phyloP scores from a whole-genome alignment of 208 protist genomes.

The Kentomonas sorsogonicus region DNA sequence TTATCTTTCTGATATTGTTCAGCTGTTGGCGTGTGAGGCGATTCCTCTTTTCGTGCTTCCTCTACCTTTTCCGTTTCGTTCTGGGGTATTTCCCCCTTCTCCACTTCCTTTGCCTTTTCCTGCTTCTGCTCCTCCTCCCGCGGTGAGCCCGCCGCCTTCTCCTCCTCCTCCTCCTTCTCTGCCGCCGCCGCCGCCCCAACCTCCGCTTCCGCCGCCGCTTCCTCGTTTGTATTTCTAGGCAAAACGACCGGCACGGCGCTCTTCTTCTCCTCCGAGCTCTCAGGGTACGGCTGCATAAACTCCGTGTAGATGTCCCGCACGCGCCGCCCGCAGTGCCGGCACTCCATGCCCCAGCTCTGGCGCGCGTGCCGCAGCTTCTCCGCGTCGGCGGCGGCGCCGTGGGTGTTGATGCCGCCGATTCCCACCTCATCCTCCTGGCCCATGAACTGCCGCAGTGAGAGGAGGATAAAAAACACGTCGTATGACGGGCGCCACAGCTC shows the following conservation, averaged over 20 bases:
- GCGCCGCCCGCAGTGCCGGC: conserved; percentile 22
- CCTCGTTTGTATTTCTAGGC: too few relatives aligned
- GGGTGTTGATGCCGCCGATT: conserved; percentile 49
- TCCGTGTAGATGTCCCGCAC: conserved; percentile 34
- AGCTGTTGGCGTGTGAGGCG: not conserved
- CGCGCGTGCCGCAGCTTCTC: conserved; percentile 37
- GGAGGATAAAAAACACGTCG: conserved; percentile 58
- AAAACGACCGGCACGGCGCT: conserved; percentile 21
- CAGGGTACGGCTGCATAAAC: conserved; percentile 46
- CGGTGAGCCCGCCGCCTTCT: too few relatives aligned
- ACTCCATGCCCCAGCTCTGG: conserved; percentile 48
- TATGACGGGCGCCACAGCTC: conserved; percentile 86
- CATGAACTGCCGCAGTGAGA: conserved; percentile 81
- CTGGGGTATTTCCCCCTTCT: not conserved
- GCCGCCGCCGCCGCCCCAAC: not conserved
- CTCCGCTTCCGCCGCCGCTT: not conserved
- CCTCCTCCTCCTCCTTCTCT: not conserved
- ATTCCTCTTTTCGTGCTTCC: not conserved
- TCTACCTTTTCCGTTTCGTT: not conserved
- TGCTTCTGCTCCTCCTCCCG: too few relatives aligned
- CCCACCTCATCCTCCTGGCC: conserved; percentile 69
- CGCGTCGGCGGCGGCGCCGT: conserved; percentile 23
- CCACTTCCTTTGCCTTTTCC: not conserved
- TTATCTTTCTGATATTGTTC: not conserved
- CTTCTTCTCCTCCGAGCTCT: conserved; percentile 20